Base-by-base conservation (phyloP, 768 basidiomycete genomes). In the Boletus eberwhitei region DNA sequence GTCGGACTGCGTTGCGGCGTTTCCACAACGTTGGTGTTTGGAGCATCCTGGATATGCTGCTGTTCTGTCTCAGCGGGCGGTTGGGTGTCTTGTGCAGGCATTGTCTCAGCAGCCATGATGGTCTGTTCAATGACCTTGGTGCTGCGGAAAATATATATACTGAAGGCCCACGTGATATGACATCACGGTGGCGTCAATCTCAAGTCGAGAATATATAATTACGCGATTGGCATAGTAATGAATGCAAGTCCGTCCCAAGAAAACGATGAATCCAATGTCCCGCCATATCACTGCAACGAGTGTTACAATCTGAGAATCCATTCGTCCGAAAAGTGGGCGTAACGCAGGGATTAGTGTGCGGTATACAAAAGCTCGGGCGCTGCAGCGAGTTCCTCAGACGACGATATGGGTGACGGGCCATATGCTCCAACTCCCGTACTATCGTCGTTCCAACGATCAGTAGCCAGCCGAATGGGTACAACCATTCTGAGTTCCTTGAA, bases 401-500 rank as follows among this genome's bases (percentile, higher is more conserved):
- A 59, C 22, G 53, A 55, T 48, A 59, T 43, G 22, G 60, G 62
- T 21, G 60, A 57, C 8, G 61, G 53, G 29, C 37, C 50, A 48
- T 45, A 54, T 31, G 16, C 39, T 29, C 45, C 52, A n/a, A 60
- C 12, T 11, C 64, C 62, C 19, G 60, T 58, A 54, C 73, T 53
- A 73, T 75, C 57, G 64, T 73, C 37, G 65, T 69, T 74, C 77
- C 79, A 88, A 3, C 75, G 64, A 58, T 90, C 85, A 5, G 88
- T 89, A 7, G 80, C 78, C 11, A 90, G 71, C 13, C 80, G 79
- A 19, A 90, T 71, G 6, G 86, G 86, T n/a, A 89, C 73, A 17
- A 80, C 75, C 50, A 78, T 75, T 11, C 87, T 80, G 40, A 87
- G 68, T 42, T 87, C 85, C 41, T 64, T 68, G 66, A 89, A 87